A percentile compares a stretch with the other conserved stretches of the same genome.
phyloP scores from a whole-genome alignment of 495 filamentous ascomycete species.

The Trichoderma erinaceum region DNA sequence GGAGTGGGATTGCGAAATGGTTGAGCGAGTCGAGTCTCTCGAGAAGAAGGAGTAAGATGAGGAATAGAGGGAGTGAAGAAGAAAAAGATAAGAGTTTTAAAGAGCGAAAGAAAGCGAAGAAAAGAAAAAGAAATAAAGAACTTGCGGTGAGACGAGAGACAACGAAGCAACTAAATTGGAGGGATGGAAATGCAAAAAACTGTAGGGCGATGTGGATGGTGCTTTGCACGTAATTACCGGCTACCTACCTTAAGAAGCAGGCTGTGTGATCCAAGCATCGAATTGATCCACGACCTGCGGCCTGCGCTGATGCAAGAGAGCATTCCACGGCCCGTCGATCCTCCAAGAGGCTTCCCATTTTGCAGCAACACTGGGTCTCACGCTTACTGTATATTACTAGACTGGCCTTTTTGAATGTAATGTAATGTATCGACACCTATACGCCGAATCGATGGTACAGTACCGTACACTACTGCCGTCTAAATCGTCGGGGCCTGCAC shows the following conservation, averaged over 20 bases:
- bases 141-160: background rate
- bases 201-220: background rate
- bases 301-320: background rate
- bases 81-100: background rate
- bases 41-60: background rate
- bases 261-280: too few species aligned
- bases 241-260: background rate
- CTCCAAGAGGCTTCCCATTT: background rate
- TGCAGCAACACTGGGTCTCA: background rate
- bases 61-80: background rate
- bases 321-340: conserved; percentile 1
- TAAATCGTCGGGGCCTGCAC: background rate
- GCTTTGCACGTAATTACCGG: background rate
- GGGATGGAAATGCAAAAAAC: background rate
- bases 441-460: too few species aligned
- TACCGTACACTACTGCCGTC: background rate
- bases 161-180: background rate
- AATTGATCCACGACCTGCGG: background rate
- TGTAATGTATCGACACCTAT: too few species aligned
- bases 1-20: background rate
- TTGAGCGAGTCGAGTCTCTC: background rate
- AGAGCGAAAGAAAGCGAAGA: background rate
- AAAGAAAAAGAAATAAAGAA: background rate
- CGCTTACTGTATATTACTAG: background rate
- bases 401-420: too few species aligned